Conservation (phyloP, 768 basidiomycete genomes). For the Collybia sordida region DNA sequence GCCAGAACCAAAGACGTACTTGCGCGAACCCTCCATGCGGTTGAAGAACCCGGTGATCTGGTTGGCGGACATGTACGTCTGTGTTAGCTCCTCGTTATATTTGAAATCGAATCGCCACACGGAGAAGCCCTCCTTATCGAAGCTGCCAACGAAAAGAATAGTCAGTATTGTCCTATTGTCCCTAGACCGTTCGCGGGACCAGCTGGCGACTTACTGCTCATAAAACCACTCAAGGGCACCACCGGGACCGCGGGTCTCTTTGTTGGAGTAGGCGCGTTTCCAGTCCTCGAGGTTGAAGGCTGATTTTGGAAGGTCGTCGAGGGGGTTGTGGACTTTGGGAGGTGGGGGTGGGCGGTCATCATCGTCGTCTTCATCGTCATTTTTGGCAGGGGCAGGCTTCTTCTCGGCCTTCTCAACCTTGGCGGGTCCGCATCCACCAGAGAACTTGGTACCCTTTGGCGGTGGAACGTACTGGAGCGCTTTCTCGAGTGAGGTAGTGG, state of each 20-base stretch:
- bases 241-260: constrained; percentile 83
- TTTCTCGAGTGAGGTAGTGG: constrained; percentile 65
- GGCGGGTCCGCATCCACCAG: constrained; percentile 35
- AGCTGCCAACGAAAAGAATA: constrained; percentile 43
- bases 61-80: constrained; percentile 93
- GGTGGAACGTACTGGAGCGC: constrained; percentile 69
- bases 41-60: constrained; percentile 96
- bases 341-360: constrained; percentile 73
- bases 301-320: constrained; percentile 88
- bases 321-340: constrained; percentile 93
- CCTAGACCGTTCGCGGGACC: not conserved
- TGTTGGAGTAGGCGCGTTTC: constrained; percentile 98
- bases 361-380: constrained; percentile 80
- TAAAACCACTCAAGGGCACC: constrained; percentile 97
- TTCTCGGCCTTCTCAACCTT: constrained; percentile 58
- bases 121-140: constrained; percentile 87
- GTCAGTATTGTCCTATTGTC: not conserved
- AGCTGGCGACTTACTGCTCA: constrained; percentile 65
- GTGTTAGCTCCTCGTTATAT: constrained; percentile 90
- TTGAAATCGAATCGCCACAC: constrained; percentile 94
- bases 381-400: constrained; percentile 64
- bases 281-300: constrained; percentile 91
- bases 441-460: constrained; percentile 67
- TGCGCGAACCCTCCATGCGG: constrained; percentile 95
- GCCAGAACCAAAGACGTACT: constrained; percentile 92